Evolutionary conservation across 2,329 filamentous ascomycete species (phyloP).

Genomic region (Colletotrichum shisoi): DNA sequence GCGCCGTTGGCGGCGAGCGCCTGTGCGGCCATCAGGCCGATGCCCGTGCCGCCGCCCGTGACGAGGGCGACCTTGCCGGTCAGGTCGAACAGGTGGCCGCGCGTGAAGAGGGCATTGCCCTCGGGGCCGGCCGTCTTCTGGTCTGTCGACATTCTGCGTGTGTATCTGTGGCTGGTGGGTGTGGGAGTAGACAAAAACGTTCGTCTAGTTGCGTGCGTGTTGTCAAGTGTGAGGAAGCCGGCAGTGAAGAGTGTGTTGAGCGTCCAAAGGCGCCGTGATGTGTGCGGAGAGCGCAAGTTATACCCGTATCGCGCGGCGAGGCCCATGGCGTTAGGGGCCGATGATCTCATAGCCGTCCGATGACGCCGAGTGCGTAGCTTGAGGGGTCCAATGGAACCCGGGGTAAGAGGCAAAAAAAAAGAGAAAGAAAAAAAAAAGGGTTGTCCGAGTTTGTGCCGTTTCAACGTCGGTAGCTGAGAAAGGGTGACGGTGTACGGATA

Average conservation of each 20-base stretch:
- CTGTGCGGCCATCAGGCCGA: constrained; percentile 74
- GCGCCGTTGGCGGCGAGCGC: constrained; percentile 72
- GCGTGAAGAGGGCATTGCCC: constrained; percentile 47
- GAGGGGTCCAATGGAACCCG: background rate
- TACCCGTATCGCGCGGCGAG: constrained; percentile 18
- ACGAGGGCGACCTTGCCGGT: constrained; percentile 56
- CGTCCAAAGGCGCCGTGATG: background rate
- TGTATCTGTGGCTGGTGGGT: background rate
- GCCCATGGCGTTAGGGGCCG: background rate
- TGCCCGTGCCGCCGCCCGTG: constrained; percentile 66
- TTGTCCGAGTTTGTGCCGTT: background rate
- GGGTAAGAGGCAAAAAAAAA: constrained; percentile 1
- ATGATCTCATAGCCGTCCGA: constrained; percentile 34
- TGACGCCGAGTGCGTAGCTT: background rate
- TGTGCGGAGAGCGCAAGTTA: constrained; percentile 11
- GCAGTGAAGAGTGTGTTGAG: background rate
- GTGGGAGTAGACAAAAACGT: background rate
- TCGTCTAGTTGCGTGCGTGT: background rate
- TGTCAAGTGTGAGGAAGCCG: background rate
- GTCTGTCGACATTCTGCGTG: constrained; percentile 30
- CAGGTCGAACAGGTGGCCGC: constrained; percentile 53
- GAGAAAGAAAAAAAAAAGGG: background rate
- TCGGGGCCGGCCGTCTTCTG: constrained; percentile 39
- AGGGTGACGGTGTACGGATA: too few relatives aligned
- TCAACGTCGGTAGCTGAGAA: too few relatives aligned